Conservation (phyloP, 306 rosid species). For the Inga laurina region DNA sequence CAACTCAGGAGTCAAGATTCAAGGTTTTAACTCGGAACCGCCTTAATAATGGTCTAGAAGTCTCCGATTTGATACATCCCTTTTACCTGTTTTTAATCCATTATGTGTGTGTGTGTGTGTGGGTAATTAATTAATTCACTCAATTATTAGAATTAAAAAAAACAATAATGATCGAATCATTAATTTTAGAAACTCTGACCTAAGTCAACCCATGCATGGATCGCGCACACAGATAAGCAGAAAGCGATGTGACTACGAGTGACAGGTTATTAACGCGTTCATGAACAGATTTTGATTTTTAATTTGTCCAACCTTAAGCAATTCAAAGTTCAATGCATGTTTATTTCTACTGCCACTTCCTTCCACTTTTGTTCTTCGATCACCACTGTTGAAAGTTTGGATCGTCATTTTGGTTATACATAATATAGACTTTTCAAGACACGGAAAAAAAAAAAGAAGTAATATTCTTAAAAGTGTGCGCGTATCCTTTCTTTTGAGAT, state of each 20-base stretch:
- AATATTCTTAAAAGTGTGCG: too few relatives aligned
- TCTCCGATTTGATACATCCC: neutral
- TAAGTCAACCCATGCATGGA: neutral
- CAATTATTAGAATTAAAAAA: neutral
- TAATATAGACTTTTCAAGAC: too few relatives aligned
- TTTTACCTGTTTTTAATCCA: neutral
- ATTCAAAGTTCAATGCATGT: neutral
- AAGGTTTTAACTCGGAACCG: too few relatives aligned
- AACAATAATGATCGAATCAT: neutral
- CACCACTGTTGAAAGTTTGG: neutral
- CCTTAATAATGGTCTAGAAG: neutral
- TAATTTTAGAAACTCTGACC: constrained; percentile 12
- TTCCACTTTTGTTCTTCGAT: neutral
- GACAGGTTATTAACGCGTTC: neutral
- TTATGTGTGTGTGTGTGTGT: neutral
- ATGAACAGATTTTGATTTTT: neutral
- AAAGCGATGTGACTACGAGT: constrained; percentile 2
- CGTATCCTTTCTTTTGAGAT: too few relatives aligned
- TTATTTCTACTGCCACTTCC: neutral
- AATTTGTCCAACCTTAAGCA: neutral
- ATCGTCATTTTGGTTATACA: too few relatives aligned
- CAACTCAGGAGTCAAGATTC: neutral
- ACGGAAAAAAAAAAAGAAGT: too few relatives aligned
- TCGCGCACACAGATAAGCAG: neutral
- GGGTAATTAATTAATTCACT: neutral